phyloP scores from a whole-genome alignment of 805 yeast species.

The Lachancea sp. region DNA sequence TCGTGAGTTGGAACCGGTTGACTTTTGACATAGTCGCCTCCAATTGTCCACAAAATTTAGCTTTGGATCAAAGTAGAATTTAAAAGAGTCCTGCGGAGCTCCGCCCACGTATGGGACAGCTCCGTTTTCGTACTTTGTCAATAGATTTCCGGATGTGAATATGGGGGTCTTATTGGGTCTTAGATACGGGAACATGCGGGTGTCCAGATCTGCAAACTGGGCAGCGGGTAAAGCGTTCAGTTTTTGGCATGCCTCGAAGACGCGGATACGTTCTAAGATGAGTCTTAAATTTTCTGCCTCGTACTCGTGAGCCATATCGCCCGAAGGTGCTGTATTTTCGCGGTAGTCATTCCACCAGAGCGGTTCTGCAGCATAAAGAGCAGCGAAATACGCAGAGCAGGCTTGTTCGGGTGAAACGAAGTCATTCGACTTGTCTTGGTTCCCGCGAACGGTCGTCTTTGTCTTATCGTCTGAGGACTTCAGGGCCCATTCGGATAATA shows the following conservation, averaged over 20 bases:
- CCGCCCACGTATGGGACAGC: slow-evolving; percentile 3
- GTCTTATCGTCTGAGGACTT: neutral
- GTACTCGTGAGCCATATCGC: slow-evolving; percentile 1
- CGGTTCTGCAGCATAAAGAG: slow-evolving; percentile 1
- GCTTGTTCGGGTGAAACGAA: neutral
- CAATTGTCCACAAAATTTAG: slow-evolving; percentile 16
- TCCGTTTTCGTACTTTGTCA: slow-evolving; percentile 2
- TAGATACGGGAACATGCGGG: slow-evolving; percentile 21
- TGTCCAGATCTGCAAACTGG: slow-evolving; percentile 18
- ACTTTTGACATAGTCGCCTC: slow-evolving; percentile 8
- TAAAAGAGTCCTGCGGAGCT: slow-evolving; percentile 8
- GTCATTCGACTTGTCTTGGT: neutral
- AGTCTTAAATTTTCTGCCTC: neutral
- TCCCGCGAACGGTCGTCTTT: no score
- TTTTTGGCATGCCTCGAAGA: slow-evolving; percentile 17
- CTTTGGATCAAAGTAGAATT: slow-evolving; percentile 9
- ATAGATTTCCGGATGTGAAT: slow-evolving; percentile 6
- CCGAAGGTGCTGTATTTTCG: slow-evolving; percentile 1
- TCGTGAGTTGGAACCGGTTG: slow-evolving; percentile 9
- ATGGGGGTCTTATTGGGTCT: slow-evolving; percentile 12
- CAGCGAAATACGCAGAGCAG: slow-evolving; percentile 1
- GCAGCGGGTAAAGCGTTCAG: slow-evolving; percentile 4
- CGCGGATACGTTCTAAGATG: slow-evolving; percentile 16
- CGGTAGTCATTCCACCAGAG: slow-evolving; percentile 3
- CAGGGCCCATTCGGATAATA: neutral